Evolutionary conservation across 1,284 basidiomycete genomes (phyloP).

Genomic region (Dichomitus squalens): DNA sequence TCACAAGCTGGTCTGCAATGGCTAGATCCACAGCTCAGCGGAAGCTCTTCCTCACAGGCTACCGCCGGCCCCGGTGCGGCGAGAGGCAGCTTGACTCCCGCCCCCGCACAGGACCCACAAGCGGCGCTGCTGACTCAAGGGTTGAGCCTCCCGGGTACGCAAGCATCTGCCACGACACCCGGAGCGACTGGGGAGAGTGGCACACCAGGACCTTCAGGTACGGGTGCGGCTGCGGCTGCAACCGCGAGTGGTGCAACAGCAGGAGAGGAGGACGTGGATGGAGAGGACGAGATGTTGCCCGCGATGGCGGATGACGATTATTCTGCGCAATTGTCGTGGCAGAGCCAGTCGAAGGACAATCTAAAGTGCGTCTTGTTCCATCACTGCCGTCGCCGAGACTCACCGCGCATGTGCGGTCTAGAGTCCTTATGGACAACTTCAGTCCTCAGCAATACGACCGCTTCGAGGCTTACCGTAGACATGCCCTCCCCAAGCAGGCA

Average conservation of each 20-base stretch:
- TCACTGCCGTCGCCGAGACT: not conserved
- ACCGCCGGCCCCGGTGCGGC: constrained; percentile 16
- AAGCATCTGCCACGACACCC: constrained; percentile 12
- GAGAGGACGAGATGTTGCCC: constrained; percentile 72
- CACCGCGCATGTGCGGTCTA: constrained; percentile 30
- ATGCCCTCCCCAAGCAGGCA: constrained; percentile 81
- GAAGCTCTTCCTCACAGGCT: constrained; percentile 6
- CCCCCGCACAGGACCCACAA: constrained; percentile 15
- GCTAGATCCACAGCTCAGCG: constrained; percentile 19
- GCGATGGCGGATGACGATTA: constrained; percentile 87
- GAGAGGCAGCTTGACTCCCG: constrained; percentile 4
- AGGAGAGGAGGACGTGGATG: constrained; percentile 56
- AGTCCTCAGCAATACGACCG: constrained; percentile 83
- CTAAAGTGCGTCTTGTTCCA: constrained; percentile 56
- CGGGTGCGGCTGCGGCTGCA: constrained; percentile 10
- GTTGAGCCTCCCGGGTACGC: constrained; percentile 30
- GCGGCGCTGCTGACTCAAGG: constrained; percentile 20
- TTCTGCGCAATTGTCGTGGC: constrained; percentile 76
- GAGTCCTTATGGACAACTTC: constrained; percentile 87
- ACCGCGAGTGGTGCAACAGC: constrained; percentile 22
- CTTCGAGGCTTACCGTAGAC: constrained; percentile 85
- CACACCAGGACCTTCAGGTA: constrained; percentile 25
- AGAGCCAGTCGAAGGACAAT: constrained; percentile 84
- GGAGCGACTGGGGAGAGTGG: constrained; percentile 19
- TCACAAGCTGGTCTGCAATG: constrained; percentile 25